Percentiles rank a stretch among this genome's conserved stretches.
Conservation (phyloP, 2,329 filamentous ascomycete genomes). For the Ophiostoma fasciatum region DNA sequence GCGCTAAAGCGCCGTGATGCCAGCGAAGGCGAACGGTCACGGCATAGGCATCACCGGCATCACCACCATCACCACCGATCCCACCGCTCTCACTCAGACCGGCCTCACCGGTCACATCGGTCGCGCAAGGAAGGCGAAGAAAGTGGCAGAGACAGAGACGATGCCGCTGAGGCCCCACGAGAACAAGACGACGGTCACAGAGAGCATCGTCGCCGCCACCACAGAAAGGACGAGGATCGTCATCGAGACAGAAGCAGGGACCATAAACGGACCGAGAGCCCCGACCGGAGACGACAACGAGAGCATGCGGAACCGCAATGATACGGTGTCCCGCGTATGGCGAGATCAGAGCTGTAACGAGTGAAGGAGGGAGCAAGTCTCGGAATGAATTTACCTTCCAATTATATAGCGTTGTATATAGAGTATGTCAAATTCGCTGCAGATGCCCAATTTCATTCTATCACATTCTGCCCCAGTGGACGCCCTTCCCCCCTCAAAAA, state of each 20-base stretch:
- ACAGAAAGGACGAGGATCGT: constrained; percentile 6
- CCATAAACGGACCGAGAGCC: constrained; percentile 16
- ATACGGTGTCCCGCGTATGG: too few species aligned
- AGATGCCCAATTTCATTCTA: background rate
- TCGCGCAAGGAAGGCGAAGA: too few species aligned
- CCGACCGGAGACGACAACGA: constrained; percentile 7
- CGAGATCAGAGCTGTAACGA: too few species aligned
- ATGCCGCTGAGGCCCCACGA: too few species aligned
- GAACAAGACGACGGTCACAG: too few species aligned
- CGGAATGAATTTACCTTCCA: too few species aligned
- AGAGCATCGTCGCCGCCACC: background rate
- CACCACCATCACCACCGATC: constrained; percentile 30
- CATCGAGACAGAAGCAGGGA: constrained; percentile 15
- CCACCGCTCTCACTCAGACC: constrained; percentile 20
- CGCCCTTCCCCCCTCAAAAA: background rate
- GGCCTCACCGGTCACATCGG: constrained; percentile 26
- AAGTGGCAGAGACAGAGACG: too few species aligned
- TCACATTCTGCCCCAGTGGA: background rate
- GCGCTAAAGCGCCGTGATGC: constrained; percentile 44
- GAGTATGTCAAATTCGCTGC: too few species aligned
- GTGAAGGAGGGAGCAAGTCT: too few species aligned
- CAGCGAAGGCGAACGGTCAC: constrained; percentile 28
- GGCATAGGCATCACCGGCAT: constrained; percentile 15
- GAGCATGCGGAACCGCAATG: too few species aligned
- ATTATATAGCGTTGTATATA: too few species aligned